Evolutionary conservation across 768 basidiomycete genomes (phyloP), one percentile per base, ranked within the genome.

Genomic region (Naematelia aurantialba): DNA sequence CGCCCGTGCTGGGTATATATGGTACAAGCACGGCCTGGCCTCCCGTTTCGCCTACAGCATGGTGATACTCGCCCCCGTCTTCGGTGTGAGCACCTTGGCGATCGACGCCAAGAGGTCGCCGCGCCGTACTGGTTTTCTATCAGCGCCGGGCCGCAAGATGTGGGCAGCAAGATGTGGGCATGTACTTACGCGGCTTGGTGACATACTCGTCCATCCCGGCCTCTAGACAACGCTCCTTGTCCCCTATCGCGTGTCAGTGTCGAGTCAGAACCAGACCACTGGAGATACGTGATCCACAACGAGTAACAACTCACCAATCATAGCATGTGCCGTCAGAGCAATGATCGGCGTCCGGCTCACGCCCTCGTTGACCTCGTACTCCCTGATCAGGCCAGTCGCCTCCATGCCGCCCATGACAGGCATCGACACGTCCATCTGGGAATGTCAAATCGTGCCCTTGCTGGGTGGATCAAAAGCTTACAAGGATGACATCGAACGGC

Each of bases 301-400:
- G n/a, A n/a, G 34, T 17, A 39, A 39, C 8, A 39, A 39, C 34
- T 39, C 34, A 39, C 34, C 72, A 42, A 76, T 72, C 75, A 76
- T 97, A 51, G 94, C 94, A 78, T 99, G 94, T 2, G 94, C 94
- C 1, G 96, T 98, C 42, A 99, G 81, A 0, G 96, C 96, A 68
- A 98, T 91, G 67, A 99, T 98, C 0, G 96, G 94, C 4, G 85
- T 90, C 1, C 85, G 82, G 14, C 84, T 73, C 27, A 91, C 79
- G 5, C 84, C 82, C 63, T 85, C 85, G 62, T 86, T 82, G 73
- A 82, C 79, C 79, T 98, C 94, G 72, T 86, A 90, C 34, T 84
- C 83, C 52, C 94, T 85, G 61, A 97, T 96, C 58, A 90, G 81
- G 64, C 91, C 87, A 0, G 96, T 99, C 1, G 94, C 91, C 78